Percentiles rank a stretch among this genome's conserved stretches.
phyloP scores from a whole-genome alignment of 345 rosid species.

The Hibiscus trionum region DNA sequence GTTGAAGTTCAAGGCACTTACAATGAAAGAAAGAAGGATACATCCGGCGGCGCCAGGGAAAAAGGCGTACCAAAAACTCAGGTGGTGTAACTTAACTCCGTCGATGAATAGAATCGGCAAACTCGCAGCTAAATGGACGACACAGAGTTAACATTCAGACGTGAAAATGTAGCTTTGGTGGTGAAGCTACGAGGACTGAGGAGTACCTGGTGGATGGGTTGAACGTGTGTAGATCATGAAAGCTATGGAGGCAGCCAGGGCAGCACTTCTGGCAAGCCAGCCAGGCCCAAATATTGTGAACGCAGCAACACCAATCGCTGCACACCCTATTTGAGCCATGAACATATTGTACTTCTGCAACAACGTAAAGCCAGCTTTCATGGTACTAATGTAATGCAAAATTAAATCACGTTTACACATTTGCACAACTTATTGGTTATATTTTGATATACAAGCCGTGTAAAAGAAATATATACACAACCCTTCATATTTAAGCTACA shows the following conservation, averaged over 20 bases:
- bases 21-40: conserved; percentile 61
- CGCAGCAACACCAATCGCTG: conserved; percentile 73
- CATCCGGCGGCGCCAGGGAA: conserved; percentile 92
- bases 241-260: conserved; percentile 74
- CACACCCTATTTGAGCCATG: conserved; percentile 86
- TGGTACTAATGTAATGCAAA: not conserved
- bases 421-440: too few species aligned
- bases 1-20: conserved; percentile 25
- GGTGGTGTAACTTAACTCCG: conserved; percentile 62
- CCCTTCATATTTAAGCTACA: too few species aligned
- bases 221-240: conserved; percentile 71
- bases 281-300: conserved; percentile 65
- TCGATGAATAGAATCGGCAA: conserved; percentile 82
- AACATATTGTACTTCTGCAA: conserved; percentile 75
- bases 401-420: too few species aligned
- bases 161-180: not conserved
- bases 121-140: conserved; percentile 55
- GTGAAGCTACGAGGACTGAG: not conserved
- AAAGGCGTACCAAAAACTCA: conserved; percentile 70
- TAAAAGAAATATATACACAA: too few species aligned
- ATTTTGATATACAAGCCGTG: too few species aligned
- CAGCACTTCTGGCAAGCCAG: conserved; percentile 76
- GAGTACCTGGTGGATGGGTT: conserved; percentile 79
- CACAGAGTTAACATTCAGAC: not conserved
- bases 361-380: not conserved